Conservation (phyloP, 148 eudicot species). For the Tetragonia tetragonoides region DNA sequence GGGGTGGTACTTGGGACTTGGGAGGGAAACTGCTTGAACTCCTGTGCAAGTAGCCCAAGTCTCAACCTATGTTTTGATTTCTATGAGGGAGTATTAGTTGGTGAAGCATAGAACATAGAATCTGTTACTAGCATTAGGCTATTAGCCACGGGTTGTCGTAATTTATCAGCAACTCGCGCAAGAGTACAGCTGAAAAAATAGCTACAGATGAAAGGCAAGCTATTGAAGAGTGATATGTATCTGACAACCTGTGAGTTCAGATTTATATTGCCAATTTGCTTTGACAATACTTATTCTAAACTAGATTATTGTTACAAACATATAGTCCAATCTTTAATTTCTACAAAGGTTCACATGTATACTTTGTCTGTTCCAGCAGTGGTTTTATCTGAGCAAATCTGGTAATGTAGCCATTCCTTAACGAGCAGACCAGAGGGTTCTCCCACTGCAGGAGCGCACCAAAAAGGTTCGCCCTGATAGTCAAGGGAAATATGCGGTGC, state of each 20-base stretch:
- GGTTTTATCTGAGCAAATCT: conserved; percentile 44
- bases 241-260: not conserved
- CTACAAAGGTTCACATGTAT: conserved; percentile 31
- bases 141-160: not conserved
- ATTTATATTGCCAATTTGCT: not conserved
- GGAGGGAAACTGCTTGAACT: not conserved
- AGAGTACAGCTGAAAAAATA: conserved; percentile 5
- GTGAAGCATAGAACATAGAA: not conserved
- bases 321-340: not conserved
- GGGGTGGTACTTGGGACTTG: too few relatives aligned
- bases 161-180: conserved; percentile 5
- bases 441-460: conserved; percentile 59
- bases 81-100: not conserved
- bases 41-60: not conserved
- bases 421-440: conserved; percentile 40
- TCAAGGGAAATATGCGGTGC: conserved; percentile 49
- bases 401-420: conserved; percentile 43
- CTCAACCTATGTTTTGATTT: not conserved
- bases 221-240: too few relatives aligned
- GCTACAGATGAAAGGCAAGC: not conserved
- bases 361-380: conserved; percentile 64
- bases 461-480: conserved; percentile 47
- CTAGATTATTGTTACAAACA: not conserved
- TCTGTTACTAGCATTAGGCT: not conserved
- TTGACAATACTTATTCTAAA: not conserved